Evolutionary conservation across 208 protist genomes (phyloP).

Genomic region (Leishmania braziliensis): DNA sequence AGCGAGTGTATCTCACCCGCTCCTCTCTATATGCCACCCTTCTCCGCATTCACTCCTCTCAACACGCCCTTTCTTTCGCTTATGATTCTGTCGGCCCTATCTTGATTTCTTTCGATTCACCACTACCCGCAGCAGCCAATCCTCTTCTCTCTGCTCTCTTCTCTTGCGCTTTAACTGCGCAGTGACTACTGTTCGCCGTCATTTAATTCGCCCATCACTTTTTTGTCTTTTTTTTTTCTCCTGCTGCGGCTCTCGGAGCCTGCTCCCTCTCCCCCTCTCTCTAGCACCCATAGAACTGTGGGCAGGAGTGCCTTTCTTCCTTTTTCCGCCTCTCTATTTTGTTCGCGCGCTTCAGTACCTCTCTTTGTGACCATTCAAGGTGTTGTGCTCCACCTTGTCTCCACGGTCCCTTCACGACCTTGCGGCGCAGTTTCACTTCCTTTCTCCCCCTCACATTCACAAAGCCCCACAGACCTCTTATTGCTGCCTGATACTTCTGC

Average conservation of each 20-base stretch:
- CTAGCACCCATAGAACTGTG: background rate
- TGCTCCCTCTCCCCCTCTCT: background rate
- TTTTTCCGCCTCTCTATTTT: too few species aligned
- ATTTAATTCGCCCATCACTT: background rate
- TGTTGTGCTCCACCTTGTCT: background rate
- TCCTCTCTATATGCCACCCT: background rate
- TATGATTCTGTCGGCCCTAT: background rate
- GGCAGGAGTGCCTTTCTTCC: slow-evolving; percentile 5
- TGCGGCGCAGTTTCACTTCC: background rate
- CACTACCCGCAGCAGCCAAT: background rate
- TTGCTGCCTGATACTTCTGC: background rate
- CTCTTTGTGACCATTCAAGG: background rate
- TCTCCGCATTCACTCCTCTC: background rate
- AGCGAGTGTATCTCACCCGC: background rate
- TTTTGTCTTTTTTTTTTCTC: background rate
- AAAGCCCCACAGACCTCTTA: background rate
- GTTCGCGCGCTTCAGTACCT: background rate
- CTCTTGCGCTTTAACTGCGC: background rate
- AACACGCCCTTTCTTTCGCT: background rate
- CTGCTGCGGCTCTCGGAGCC: background rate
- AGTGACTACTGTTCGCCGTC: slow-evolving; percentile 3
- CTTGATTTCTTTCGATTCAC: background rate
- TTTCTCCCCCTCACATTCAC: background rate
- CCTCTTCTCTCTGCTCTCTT: background rate
- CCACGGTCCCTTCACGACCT: background rate